Evolutionary conservation across 1,284 basidiomycete genomes (phyloP).

Genomic region (Kwoniella shivajii): DNA sequence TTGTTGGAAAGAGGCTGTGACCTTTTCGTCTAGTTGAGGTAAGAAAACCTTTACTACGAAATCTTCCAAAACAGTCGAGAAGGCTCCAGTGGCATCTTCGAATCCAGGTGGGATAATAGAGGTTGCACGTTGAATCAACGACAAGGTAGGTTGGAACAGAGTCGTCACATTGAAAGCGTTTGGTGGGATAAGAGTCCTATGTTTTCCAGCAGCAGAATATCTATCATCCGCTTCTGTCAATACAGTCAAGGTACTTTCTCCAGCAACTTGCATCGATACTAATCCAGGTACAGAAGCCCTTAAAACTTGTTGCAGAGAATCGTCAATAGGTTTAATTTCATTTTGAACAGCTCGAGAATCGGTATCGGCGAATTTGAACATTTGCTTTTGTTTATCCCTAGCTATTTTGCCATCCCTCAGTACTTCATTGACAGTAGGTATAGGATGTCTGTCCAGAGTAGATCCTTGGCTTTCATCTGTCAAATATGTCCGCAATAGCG

Average conservation of each 20-base stretch:
- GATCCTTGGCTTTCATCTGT: conserved; percentile 82
- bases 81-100: conserved; percentile 67
- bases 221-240: conserved; percentile 65
- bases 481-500: conserved; percentile 86
- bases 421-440: conserved; percentile 91
- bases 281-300: conserved; percentile 92
- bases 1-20: conserved; percentile 81
- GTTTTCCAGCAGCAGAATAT: conserved; percentile 68
- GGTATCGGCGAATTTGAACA: conserved; percentile 90
- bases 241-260: conserved; percentile 46
- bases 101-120: conserved; percentile 72
- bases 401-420: conserved; percentile 78
- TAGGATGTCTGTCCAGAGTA: conserved; percentile 75
- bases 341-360: conserved; percentile 72
- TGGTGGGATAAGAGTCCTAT: conserved; percentile 82
- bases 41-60: conserved; percentile 93
- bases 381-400: conserved; percentile 76
- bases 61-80: conserved; percentile 75
- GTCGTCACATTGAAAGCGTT: conserved; percentile 95
- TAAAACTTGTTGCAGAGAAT: conserved; percentile 79
- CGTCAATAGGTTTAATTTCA: conserved; percentile 74
- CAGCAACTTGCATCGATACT: conserved; percentile 62
- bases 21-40: conserved; percentile 93
- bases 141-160: conserved; percentile 88
- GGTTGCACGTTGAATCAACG: conserved; percentile 73